A percentile compares a stretch with the other conserved stretches of the same genome.
Conservation (phyloP, 2,329 filamentous ascomycete species). For the Dendryphion nanum region DNA sequence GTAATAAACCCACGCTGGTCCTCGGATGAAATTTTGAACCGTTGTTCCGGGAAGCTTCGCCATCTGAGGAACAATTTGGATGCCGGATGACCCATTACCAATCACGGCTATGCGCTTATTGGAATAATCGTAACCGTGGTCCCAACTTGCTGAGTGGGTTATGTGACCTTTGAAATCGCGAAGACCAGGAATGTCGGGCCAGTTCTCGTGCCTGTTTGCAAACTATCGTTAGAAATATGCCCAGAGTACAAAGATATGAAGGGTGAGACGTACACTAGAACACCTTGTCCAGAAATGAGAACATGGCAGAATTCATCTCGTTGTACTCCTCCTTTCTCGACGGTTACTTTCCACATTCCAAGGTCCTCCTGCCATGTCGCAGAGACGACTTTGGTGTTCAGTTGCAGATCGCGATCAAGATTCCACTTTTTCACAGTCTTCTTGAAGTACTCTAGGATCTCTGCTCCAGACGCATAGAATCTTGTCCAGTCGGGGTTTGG, state of each 20-base stretch:
- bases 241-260: background rate
- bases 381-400: slow-evolving; percentile 4
- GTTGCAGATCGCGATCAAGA: slow-evolving; percentile 24
- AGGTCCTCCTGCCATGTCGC: background rate
- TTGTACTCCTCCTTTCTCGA: slow-evolving; percentile 6
- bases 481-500: slow-evolving; percentile 38
- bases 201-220: slow-evolving; percentile 19
- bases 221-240: too few species aligned
- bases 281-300: slow-evolving; percentile 16
- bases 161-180: slow-evolving; percentile 49
- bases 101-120: slow-evolving; percentile 36
- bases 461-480: slow-evolving; percentile 34
- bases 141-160: slow-evolving; percentile 57
- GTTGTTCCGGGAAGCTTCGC: slow-evolving; percentile 14
- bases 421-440: slow-evolving; percentile 34
- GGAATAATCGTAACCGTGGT: slow-evolving; percentile 37
- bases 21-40: slow-evolving; percentile 20
- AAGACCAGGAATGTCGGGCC: slow-evolving; percentile 49
- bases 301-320: slow-evolving; percentile 15
- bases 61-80: slow-evolving; percentile 39
- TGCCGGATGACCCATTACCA: slow-evolving; percentile 37
- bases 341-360: slow-evolving; percentile 2
- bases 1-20: slow-evolving; percentile 15
- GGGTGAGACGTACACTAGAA: slow-evolving; percentile 21
- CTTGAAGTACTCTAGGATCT: slow-evolving; percentile 41